Base-by-base conservation (phyloP, 768 basidiomycete species). In the Xanthoconium purpureum region DNA sequence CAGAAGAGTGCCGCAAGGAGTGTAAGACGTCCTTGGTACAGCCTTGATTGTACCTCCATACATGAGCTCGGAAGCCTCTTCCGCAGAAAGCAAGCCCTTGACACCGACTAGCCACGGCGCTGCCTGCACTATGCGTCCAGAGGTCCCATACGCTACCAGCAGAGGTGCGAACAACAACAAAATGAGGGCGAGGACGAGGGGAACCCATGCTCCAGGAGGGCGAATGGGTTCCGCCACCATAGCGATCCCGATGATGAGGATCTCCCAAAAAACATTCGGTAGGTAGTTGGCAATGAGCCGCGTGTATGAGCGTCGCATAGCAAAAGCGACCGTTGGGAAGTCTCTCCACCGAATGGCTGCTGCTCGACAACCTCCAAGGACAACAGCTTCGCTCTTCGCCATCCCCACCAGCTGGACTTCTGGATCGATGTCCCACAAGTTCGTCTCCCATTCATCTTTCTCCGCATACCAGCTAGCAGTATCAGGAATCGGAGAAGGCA, bases 361-460 rank as follows among this genome's bases (percentile, higher is more conserved):
- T 6, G 61, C 61, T 17, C 67, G 61, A 36, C 69, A 66, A 9
- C 63, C 69, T 32, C 64, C 69, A 14, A 69, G 51, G 14, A 67
- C 56, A 37, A 71, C 10, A 2, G 57, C 30, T 11, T 62, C 35
- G 2, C 9, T 56, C 11, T 49, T 28, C 2, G 63, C 68, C 46
- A 66, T 37, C 6, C 68, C 66, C 2, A 68, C 57, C 1, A 56
- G 57, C 52, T 60, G 60, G 18, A 59, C 44, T 2, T 52, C 49
- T 0, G 66, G 50, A 6, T 63, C 57, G 3, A 68, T 53, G 20
- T 67, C 63, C 66, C 66, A 59, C 28, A 68, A 39, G 6, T 60
- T 57, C 8, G 60, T 24, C 9, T 45, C 60, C 54, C 52, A 66
- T 9, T 18, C 20, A 0, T 68, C 69, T 29, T 52, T 44, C 12